Evolutionary conservation across 805 yeast species (phyloP).

Genomic region (Kodamaea neixiangensis): DNA sequence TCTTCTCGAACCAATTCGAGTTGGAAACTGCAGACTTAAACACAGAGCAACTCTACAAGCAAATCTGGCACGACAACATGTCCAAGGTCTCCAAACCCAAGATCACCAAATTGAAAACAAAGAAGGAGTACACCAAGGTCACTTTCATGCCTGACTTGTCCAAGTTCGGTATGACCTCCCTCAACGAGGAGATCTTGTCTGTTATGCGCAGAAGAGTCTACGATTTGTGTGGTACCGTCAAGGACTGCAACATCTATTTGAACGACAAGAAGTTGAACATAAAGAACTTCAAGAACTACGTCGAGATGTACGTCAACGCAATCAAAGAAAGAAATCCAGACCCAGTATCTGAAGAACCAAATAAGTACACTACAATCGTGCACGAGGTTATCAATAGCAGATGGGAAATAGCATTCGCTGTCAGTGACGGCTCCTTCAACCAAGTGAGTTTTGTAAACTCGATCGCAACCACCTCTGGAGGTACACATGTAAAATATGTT

Average conservation of each 20-base stretch:
- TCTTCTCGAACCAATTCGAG: slow-evolving; percentile 83
- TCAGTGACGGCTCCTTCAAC: slow-evolving; percentile 85
- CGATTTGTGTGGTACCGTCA: slow-evolving; percentile 92
- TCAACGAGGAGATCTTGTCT: slow-evolving; percentile 81
- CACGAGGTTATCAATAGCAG: slow-evolving; percentile 81
- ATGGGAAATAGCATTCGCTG: slow-evolving; percentile 96
- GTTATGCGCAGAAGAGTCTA: slow-evolving; percentile 91
- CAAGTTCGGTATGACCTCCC: slow-evolving; percentile 79
- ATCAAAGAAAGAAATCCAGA: slow-evolving; percentile 53
- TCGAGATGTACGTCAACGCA: slow-evolving; percentile 85
- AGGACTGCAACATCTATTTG: slow-evolving; percentile 73
- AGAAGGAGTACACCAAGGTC: slow-evolving; percentile 80
- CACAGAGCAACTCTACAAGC: slow-evolving; percentile 65
- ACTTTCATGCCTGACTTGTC: slow-evolving; percentile 85
- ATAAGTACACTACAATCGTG: slow-evolving; percentile 52
- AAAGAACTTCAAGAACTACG: slow-evolving; percentile 79
- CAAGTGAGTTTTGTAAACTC: slow-evolving; percentile 97
- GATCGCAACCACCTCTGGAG: slow-evolving; percentile 96
- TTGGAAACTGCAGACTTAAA: slow-evolving; percentile 85
- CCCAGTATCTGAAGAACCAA: slow-evolving; percentile 32
- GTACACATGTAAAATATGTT: slow-evolving; percentile 88
- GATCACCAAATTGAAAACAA: slow-evolving; percentile 58
- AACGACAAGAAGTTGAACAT: slow-evolving; percentile 74
- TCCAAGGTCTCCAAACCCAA: slow-evolving; percentile 70
- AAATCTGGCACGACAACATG: slow-evolving; percentile 91